Percentiles rank a stretch among this genome's conserved stretches.
These are phyloP conservation scores for Neohortaea acidophila DNA, from an alignment of 495 filamentous ascomycete genomes.

Conservation along the genomic window DNA sequence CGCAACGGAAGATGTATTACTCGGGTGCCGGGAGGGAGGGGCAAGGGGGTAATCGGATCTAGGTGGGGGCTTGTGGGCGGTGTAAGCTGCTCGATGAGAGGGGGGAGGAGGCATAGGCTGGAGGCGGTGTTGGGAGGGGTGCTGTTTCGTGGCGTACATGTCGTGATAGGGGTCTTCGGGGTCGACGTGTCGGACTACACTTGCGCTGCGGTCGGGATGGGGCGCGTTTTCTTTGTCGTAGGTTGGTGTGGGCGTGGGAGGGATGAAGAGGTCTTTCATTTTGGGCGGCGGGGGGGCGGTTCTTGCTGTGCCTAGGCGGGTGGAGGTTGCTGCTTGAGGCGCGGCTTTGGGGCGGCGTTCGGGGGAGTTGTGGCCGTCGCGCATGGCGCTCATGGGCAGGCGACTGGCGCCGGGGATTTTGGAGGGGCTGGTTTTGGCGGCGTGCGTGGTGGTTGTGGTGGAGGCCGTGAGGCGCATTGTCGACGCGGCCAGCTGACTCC, in stretches of 20 bases:
- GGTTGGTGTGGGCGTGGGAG: constrained; percentile 40
- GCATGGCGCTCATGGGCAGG: constrained; percentile 62
- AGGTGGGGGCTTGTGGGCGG: constrained; percentile 4
- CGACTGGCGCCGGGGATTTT: constrained; percentile 57
- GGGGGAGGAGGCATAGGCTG: constrained; percentile 29
- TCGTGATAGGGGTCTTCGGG: constrained; percentile 84
- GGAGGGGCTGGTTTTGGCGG: constrained; percentile 44
- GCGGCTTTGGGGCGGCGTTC: constrained; percentile 38
- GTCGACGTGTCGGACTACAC: constrained; percentile 60
- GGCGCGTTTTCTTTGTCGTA: constrained; percentile 15
- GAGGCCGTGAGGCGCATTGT: constrained; percentile 7
- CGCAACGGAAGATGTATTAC: constrained; percentile 11
- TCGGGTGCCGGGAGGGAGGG: constrained; percentile 18
- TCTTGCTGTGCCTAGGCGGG: constrained; percentile 38
- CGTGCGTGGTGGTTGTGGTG: constrained; percentile 17
- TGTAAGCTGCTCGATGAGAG: constrained; percentile 19
- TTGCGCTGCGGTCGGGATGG: constrained; percentile 36
- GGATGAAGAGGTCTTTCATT: constrained; percentile 71
- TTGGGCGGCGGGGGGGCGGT: constrained; percentile 65
- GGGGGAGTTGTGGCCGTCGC: constrained; percentile 68
- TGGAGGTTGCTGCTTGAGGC: constrained; percentile 24
- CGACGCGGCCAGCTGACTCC: constrained; percentile 41
- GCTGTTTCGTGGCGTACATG: constrained; percentile 22
- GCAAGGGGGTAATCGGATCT: constrained; percentile 10
- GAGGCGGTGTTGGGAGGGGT: constrained; percentile 19